Conservation (phyloP, 257 asterid genomes). For the Agastache rugosa region DNA sequence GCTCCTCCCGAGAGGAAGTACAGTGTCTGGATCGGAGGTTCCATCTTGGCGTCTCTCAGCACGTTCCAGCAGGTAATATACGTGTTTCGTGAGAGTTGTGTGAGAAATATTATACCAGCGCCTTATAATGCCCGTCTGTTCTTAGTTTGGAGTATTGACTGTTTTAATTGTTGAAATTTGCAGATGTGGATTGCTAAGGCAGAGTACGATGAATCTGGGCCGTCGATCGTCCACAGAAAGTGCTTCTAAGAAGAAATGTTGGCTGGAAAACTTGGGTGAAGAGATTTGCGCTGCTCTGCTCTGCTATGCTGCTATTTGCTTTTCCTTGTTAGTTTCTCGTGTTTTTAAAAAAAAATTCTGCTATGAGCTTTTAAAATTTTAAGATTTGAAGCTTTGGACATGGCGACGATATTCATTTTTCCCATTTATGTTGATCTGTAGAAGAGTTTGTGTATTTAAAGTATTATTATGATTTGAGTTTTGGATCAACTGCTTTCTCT, state of each 20-base stretch:
- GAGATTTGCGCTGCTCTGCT: constrained; percentile 32
- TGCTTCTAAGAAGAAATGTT: constrained; percentile 50
- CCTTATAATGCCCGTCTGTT: background rate
- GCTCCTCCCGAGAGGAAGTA: constrained; percentile 93
- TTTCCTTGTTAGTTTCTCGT: constrained; percentile 36
- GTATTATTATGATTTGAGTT: constrained; percentile 41
- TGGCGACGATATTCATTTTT: constrained; percentile 46
- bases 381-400: constrained; percentile 45
- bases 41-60: constrained; percentile 86
- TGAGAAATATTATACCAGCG: too few species aligned
- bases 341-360: constrained; percentile 15
- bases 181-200: constrained; percentile 81
- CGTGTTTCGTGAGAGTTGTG: background rate
- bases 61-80: constrained; percentile 82
- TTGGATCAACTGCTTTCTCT: constrained; percentile 34
- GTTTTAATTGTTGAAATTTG: constrained; percentile 20
- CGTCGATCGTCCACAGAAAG: constrained; percentile 69
- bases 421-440: constrained; percentile 46
- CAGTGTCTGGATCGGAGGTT: constrained; percentile 89
- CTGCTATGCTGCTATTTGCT: constrained; percentile 31
- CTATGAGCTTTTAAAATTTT: constrained; percentile 25
- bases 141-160: background rate
- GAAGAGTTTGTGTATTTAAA: constrained; percentile 52
- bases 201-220: constrained; percentile 70
- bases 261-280: constrained; percentile 25